Percentiles rank a stretch among this genome's conserved stretches.
These are phyloP conservation scores for Russula foetens DNA, from an alignment of 768 basidiomycete species.

Conservation along the genomic window DNA sequence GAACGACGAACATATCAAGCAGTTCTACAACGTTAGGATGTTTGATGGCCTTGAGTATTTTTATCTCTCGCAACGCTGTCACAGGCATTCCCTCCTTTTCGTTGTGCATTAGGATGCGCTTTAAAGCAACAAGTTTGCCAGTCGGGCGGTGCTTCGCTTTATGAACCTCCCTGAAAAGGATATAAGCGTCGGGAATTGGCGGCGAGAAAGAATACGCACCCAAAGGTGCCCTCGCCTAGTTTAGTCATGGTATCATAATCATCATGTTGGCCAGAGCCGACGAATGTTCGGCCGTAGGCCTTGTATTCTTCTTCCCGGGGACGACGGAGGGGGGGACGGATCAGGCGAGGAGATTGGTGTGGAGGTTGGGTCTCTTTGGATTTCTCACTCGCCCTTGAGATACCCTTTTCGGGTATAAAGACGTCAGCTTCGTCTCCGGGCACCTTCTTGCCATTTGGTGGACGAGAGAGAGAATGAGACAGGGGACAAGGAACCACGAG, in stretches of 20 bases:
- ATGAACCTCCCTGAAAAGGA: conserved; percentile 67
- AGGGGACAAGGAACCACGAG: background rate
- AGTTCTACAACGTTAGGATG: conserved; percentile 85
- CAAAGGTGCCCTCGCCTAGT: conserved; percentile 95
- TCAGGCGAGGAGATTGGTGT: conserved; percentile 24
- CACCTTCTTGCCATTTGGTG: background rate
- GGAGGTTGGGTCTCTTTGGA: background rate
- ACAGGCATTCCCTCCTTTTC: conserved; percentile 97
- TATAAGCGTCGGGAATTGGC: background rate
- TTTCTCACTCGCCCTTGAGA: background rate
- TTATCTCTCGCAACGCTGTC: conserved; percentile 94
- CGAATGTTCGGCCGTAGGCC: conserved; percentile 60
- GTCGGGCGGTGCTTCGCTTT: conserved; percentile 66
- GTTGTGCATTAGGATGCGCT: conserved; percentile 94
- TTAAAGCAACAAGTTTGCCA: conserved; percentile 69
- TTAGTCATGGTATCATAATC: conserved; percentile 82
- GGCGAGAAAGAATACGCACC: conserved; percentile 31
- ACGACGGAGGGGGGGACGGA: conserved; percentile 40
- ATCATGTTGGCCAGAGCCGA: conserved; percentile 58
- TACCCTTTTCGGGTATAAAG: background rate
- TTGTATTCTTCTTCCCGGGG: conserved; percentile 55
- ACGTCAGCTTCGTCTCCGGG: background rate
- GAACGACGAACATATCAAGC: conserved; percentile 86
- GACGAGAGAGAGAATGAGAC: conserved; percentile 3
- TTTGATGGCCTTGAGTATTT: conserved; percentile 83